phyloP scores from a whole-genome alignment of 1,284 basidiomycete genomes.

The Coniophora puteana region DNA sequence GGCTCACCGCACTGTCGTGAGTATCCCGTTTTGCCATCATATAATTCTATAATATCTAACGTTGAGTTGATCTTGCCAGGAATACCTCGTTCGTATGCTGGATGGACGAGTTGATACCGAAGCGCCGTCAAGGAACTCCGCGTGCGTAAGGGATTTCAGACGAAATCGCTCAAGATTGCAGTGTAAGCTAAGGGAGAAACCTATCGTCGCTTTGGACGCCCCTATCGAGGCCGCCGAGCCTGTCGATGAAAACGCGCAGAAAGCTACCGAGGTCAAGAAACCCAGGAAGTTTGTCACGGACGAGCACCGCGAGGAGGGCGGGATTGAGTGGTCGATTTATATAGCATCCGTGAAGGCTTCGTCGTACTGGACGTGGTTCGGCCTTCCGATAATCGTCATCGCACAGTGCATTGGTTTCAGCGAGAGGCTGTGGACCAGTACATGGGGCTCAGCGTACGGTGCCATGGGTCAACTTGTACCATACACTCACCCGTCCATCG shows the following conservation, averaged over 20 bases:
- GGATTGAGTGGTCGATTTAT: slow-evolving; percentile 79
- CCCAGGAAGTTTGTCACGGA: slow-evolving; percentile 65
- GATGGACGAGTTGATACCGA: slow-evolving; percentile 71
- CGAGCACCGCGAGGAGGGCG: slow-evolving; percentile 69
- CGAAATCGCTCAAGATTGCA: slow-evolving; percentile 48
- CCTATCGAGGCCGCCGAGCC: not conserved
- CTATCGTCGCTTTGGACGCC: slow-evolving; percentile 11
- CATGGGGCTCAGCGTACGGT: slow-evolving; percentile 61
- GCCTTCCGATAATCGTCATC: slow-evolving; percentile 48
- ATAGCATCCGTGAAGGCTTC: slow-evolving; percentile 73
- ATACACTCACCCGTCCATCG: slow-evolving; percentile 23
- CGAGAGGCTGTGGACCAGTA: slow-evolving; percentile 76
- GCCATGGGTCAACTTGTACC: slow-evolving; percentile 5
- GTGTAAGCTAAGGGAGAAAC: slow-evolving; percentile 32
- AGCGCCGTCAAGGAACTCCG: slow-evolving; percentile 57
- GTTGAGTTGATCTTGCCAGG: slow-evolving; percentile 71
- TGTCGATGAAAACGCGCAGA: slow-evolving; percentile 10
- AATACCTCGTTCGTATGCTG: slow-evolving; percentile 72
- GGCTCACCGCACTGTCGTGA: slow-evolving; percentile 63
- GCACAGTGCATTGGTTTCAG: slow-evolving; percentile 48
- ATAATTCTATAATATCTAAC: slow-evolving; percentile 29
- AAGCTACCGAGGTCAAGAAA: slow-evolving; percentile 35
- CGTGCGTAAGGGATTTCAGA: slow-evolving; percentile 51
- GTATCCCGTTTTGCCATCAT: slow-evolving; percentile 14
- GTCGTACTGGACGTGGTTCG: slow-evolving; percentile 66